Evolutionary conservation across 495 filamentous ascomycete species (phyloP).

Genomic region (Aspergillus nidulans): DNA sequence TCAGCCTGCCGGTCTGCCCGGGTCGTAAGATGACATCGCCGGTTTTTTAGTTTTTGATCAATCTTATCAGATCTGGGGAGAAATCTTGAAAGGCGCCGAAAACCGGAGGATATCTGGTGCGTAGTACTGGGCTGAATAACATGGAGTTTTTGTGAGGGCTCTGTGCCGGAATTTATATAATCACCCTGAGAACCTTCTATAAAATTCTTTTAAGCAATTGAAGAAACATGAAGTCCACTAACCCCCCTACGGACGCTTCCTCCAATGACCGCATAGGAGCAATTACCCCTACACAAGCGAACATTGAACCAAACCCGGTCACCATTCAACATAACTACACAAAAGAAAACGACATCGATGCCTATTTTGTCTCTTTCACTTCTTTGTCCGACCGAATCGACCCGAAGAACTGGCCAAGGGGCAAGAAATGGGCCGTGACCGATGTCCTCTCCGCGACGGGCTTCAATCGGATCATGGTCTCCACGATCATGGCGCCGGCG

Average conservation of each 20-base stretch:
- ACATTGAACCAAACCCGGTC: neutral
- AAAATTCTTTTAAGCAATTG: neutral
- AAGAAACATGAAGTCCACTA: neutral
- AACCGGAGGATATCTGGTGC: neutral
- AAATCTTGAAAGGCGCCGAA: neutral
- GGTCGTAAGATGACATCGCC: neutral
- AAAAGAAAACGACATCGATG: neutral
- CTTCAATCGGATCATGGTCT: slow-evolving; percentile 61
- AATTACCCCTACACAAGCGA: neutral
- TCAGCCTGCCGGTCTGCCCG: neutral
- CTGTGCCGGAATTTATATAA: neutral
- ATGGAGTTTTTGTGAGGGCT: no score
- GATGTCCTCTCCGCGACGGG: slow-evolving; percentile 35
- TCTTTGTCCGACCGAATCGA: slow-evolving; percentile 34
- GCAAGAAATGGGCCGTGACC: slow-evolving; percentile 52
- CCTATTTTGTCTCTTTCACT: slow-evolving; percentile 32
- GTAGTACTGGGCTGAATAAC: no score
- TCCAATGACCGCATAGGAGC: neutral
- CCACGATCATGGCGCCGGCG: slow-evolving; percentile 66
- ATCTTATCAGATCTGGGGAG: neutral
- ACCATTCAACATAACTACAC: neutral
- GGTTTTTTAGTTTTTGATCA: neutral
- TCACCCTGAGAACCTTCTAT: neutral
- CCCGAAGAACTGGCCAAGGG: slow-evolving; percentile 40
- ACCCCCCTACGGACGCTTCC: no score